Evolutionary conservation across 2,329 filamentous ascomycete genomes (phyloP).

Genomic region (Aspergillus eucalypticola): DNA sequence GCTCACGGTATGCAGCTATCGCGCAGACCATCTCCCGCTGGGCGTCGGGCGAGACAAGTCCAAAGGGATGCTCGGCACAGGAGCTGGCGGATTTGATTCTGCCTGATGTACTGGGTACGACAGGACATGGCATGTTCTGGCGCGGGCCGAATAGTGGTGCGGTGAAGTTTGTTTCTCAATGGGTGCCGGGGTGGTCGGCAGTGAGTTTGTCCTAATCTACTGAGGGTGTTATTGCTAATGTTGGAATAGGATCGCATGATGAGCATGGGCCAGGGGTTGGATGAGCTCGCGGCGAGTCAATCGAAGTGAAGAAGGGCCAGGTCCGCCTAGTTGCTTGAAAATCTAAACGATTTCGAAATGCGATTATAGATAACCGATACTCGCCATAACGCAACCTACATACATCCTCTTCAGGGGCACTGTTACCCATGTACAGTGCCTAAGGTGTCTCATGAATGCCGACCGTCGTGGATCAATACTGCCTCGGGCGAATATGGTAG

Average conservation of each 20-base stretch:
- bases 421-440: no score
- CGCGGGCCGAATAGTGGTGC: constrained; percentile 9
- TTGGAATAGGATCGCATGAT: background rate
- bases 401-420: no score
- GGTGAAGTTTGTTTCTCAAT: constrained; percentile 7
- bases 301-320: background rate
- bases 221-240: background rate
- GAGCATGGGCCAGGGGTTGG: background rate
- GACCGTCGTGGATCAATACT: no score
- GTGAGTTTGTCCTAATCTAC: constrained; percentile 3
- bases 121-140: constrained; percentile 8
- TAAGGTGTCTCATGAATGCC: no score
- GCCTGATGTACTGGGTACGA: constrained; percentile 14
- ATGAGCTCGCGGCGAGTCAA: background rate
- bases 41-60: constrained; percentile 11
- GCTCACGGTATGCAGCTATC: constrained; percentile 13
- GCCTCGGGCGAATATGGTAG: no score
- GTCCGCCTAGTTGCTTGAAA: accelerated
- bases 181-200: constrained; percentile 14
- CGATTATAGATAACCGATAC: no score
- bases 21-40: constrained; percentile 13
- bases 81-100: constrained; percentile 13
- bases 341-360: no score
- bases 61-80: constrained; percentile 10
- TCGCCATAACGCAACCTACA: no score